Base-by-base conservation (phyloP, 331 rosid genomes). In the Phaseolus coccineus region DNA sequence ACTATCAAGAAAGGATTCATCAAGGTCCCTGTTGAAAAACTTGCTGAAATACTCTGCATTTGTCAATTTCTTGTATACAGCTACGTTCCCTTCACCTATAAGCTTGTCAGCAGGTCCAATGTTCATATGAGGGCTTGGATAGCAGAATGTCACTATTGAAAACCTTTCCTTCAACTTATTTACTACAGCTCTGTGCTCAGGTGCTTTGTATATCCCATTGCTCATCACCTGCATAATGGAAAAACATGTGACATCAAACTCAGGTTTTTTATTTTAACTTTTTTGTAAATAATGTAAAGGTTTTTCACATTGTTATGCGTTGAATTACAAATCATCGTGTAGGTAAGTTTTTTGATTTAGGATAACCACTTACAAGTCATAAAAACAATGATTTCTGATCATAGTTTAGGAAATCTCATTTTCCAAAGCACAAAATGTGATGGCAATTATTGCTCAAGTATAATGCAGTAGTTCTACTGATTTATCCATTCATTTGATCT, bases 181-280 rank as follows among this genome's bases (percentile, higher is more conserved):
- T 7, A 80, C 87, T 24, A 84, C 66, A 33, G 87, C 90, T 73
- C 90, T 82, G 55, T 87, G 88, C 63, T 79, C 84, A 16, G 90
- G 88, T 0, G 90, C 88, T 73, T 85, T 85, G 87, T 87, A 87
- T 37, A 68, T 85, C 42, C 90, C 90, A 63, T 87, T 87, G 79
- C 85, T 87, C 74, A 85, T 77, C 25, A 85, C 83, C 87, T 85
- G 74, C 69, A 51, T 50, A 44, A 57, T 39, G 6, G 25, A 39
- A 76, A 71, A 50, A 35, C 73, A 61, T 13, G 9, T 15, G 71
- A 1, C 72, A 64, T 57, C 46, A 77, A 33, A 25, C 71, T 14
- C 15, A 81, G 24, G 15, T 7, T 40, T 74, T 22, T 40, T 73
- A 8, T 19, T 37, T 11, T 56, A 25, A 24, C 3, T 11, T 39